These are phyloP conservation scores for Alternaria viburni DNA, from an alignment of 2,329 filamentous ascomycete genomes.

Conservation along the genomic window DNA sequence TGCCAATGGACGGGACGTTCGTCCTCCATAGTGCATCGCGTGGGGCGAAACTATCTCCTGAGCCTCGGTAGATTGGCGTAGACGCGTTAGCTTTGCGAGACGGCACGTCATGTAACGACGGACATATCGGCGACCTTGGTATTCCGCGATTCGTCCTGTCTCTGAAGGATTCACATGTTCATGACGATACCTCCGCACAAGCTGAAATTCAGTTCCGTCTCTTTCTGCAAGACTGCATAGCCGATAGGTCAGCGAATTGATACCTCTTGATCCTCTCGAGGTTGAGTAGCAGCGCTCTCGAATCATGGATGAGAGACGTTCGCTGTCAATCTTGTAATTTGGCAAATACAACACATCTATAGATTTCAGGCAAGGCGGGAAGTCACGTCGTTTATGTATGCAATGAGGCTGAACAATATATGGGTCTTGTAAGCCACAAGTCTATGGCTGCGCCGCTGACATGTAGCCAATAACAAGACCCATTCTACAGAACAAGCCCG, in stretches of 20 bases:
- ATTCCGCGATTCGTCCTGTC: not conserved
- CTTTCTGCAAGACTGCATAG: not conserved
- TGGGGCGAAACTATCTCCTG: not conserved
- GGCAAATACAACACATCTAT: not conserved
- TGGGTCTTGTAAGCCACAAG: not conserved
- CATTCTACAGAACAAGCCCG: not conserved
- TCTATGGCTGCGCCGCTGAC: not conserved
- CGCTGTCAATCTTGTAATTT: not conserved
- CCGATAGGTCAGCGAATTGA: not conserved
- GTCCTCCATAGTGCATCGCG: not conserved
- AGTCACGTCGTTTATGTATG: not conserved
- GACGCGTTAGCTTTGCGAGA: not conserved
- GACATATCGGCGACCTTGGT: not conserved
- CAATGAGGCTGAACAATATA: not conserved
- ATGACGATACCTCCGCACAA: not conserved
- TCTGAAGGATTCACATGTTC: not conserved
- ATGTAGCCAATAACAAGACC: not conserved
- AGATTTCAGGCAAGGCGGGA: not conserved
- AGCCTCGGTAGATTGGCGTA: not conserved
- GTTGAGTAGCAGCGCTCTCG: not conserved
- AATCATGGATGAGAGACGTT: not conserved
- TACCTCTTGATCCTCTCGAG: not conserved
- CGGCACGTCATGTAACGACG: not conserved
- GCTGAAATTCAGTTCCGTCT: not conserved
- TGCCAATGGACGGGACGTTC: not conserved